phyloP scores from a whole-genome alignment of 192 early-diverging fungal species.

The Coemansia guatemalensis region DNA sequence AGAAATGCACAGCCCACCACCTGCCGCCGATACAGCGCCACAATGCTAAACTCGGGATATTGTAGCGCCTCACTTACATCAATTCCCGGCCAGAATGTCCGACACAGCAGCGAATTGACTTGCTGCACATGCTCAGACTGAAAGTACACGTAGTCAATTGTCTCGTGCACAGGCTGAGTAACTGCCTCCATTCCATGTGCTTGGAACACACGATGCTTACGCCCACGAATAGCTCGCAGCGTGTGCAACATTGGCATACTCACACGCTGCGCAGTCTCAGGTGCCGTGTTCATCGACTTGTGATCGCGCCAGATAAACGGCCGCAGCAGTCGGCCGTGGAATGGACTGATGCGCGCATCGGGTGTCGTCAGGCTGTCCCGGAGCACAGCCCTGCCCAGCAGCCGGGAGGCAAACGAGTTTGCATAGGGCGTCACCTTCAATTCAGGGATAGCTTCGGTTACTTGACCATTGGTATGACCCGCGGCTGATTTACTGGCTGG shows the following conservation, averaged over 20 bases:
- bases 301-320: constrained; percentile 82
- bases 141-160: constrained; percentile 84
- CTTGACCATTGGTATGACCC: not conserved
- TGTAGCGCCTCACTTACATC: constrained; percentile 81
- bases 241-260: constrained; percentile 25
- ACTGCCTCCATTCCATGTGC: constrained; percentile 12
- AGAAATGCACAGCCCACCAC: constrained; percentile 91
- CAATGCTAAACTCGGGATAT: constrained; percentile 81
- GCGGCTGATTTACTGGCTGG: not conserved
- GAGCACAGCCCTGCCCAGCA: constrained; percentile 63
- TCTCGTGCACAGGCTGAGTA: constrained; percentile 18
- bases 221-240: constrained; percentile 35
- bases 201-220: constrained; percentile 30
- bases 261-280: constrained; percentile 40
- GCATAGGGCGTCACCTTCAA: constrained; percentile 58
- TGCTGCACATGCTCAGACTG: constrained; percentile 64
- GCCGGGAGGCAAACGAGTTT: constrained; percentile 73
- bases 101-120: constrained; percentile 73
- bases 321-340: constrained; percentile 69
- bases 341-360: constrained; percentile 62
- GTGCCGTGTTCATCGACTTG: constrained; percentile 15
- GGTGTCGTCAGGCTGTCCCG: constrained; percentile 58
- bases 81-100: constrained; percentile 87
- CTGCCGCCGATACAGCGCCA: constrained; percentile 75
- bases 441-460: not conserved